Evolutionary conservation across 2,329 filamentous ascomycete species (phyloP), one percentile per base, ranked within the genome.

Genomic region (Pseudogymnoascus sp.): DNA sequence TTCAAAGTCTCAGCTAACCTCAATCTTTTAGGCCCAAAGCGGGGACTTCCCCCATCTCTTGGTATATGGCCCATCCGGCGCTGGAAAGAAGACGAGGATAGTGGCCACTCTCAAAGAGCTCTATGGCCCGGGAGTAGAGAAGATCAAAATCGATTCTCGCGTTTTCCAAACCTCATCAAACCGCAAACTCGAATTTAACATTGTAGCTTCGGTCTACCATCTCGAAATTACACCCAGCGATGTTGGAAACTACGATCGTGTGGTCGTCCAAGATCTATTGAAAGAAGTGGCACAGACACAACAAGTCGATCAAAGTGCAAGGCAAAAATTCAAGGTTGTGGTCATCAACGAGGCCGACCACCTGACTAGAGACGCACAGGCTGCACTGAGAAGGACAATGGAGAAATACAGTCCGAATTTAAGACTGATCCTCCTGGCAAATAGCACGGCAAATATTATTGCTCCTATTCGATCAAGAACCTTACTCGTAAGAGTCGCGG

Each of bases 321-420:
- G 86, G 73, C 94, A 99, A 74, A 84, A 87, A 48, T 99, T 99
- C 83, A 99, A 99, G 78, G 92, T 99, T 1, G 94, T 99, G 0
- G 93, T 99, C 36, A 97, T 99, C 81, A 99, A 99, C 71, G 94
- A 99, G 79, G 94, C 94, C 6, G 95, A 99, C 73, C 90, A 96
- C 72, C 81, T 99, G 66, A 94, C 89, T 3, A 82, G 94, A 66
- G 94, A 99, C 80, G 94, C 94, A 3, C 94, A 99, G 77, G 94
- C 95, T 0, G 95, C 95, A 33, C 79, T 99, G 71, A 85, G 94
- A 74, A 82, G 94, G 66, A 99, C 94, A 0, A 99, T 99, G 94
- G 94, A 99, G 78, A 99, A 99, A 76, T 99, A 99, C 80, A 95
- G 90, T 71, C 92, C 93, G 12, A 99, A 99, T 74, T 72, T 99